Percentiles rank a stretch among this genome's conserved stretches.
Evolutionary conservation across 2,329 filamentous ascomycete species (phyloP).

Genomic region (Phoma sp.): DNA sequence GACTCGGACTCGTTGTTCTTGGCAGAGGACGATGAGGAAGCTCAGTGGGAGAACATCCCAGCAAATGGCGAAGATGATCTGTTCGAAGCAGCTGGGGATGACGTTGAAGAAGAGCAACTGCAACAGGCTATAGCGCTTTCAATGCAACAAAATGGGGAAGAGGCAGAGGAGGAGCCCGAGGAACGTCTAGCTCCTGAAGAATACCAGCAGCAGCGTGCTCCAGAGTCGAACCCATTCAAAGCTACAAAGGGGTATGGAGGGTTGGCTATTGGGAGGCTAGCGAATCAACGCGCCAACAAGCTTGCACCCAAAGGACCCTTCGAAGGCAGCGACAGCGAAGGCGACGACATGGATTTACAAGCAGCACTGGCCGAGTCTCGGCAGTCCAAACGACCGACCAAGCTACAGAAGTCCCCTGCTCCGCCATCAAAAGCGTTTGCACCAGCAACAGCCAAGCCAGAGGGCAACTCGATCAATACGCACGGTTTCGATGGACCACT

Average conservation of each 20-base stretch:
- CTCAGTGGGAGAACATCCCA: slow-evolving; percentile 52
- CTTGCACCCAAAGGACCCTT: slow-evolving; percentile 43
- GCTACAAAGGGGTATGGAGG: slow-evolving; percentile 51
- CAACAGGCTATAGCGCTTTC: slow-evolving; percentile 86
- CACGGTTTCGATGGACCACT: slow-evolving; percentile 77
- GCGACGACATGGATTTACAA: slow-evolving; percentile 80
- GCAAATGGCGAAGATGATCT: slow-evolving; percentile 62
- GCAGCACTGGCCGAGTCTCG: slow-evolving; percentile 77
- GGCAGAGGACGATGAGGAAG: slow-evolving; percentile 51
- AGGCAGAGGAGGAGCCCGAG: slow-evolving; percentile 56
- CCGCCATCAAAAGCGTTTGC: slow-evolving; percentile 18
- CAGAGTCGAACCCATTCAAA: slow-evolving; percentile 52
- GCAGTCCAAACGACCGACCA: slow-evolving; percentile 52
- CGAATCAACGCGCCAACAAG: slow-evolving; percentile 75
- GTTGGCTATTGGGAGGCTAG: slow-evolving; percentile 73
- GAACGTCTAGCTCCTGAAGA: slow-evolving; percentile 55
- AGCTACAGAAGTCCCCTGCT: slow-evolving; percentile 45
- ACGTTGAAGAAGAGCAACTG: slow-evolving; percentile 76
- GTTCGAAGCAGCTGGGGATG: slow-evolving; percentile 58
- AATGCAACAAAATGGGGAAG: slow-evolving; percentile 66
- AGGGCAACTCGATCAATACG: slow-evolving; percentile 52
- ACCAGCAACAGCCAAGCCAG: slow-evolving; percentile 40
- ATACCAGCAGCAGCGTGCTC: slow-evolving; percentile 55
- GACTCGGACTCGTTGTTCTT: slow-evolving; percentile 66
- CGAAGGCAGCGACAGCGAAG: slow-evolving; percentile 65